Base-by-base conservation (phyloP, 2,329 filamentous ascomycete genomes). In the Microdochium nivale region DNA sequence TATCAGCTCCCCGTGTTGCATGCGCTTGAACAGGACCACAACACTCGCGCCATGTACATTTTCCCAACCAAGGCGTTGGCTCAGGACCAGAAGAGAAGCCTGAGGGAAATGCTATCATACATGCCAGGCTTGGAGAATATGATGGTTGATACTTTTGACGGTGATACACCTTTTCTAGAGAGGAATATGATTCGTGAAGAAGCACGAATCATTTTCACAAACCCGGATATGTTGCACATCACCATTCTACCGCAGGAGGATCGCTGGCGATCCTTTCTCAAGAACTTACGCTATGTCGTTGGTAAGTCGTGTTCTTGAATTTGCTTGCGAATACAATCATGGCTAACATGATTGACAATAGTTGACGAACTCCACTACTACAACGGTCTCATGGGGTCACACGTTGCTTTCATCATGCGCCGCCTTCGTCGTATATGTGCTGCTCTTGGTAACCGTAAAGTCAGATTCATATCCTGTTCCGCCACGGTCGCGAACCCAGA, bases 41-140 rank as follows among this genome's bases (percentile, higher is more conserved):
- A 84, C 52, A 88, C 88, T 9, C 78, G 94, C 59, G 94, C 94
- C 2, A 90, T 99, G 84, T 97, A 96, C 65, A 96, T 99, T 33
- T 99, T 99, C 55, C 94, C 94, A 0, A 99, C 94, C 0, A 99
- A 99, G 69, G 94, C 94, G 1, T 72, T 99, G 16, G 92, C 94
- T 0, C 94, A 99, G 65, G 94, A 99, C 67, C 94, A 99, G 67
- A 84, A 86, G 59, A 80, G 90, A 58, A 96, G 90, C 58, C 74
- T 99, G 65, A 88, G 88, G 61, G 90, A 96, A 50, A 79, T 97
- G 63, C 73, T 97, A 54, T 72, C 79, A 1, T 96, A 87, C 60
- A 88, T 99, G 78, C 80, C 86, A 1, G 84, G 83, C 0, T 69
- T 97, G 23, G 83, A 90, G 62, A 77, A 88, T 43, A 73, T 84